A percentile compares a stretch with the other conserved stretches of the same genome.
Evolutionary conservation across 768 basidiomycete genomes (phyloP).

Genomic region (Rhodotorula graminis): DNA sequence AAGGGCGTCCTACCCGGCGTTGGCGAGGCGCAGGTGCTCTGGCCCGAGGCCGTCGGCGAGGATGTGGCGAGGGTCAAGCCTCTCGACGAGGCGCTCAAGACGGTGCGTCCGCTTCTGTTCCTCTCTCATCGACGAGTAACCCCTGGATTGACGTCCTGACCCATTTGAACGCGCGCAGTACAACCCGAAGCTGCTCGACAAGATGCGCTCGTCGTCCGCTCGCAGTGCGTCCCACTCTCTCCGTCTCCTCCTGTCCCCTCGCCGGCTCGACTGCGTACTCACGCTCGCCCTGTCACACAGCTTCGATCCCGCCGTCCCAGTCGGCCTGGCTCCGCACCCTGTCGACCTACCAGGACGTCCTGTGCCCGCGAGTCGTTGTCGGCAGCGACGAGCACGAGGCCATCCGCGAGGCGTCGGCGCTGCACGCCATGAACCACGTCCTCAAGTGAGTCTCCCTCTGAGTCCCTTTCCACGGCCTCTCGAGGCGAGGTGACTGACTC

Average conservation of each 20-base stretch:
- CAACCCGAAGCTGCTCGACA: slow-evolving; percentile 34
- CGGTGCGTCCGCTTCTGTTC: neutral
- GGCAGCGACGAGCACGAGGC: slow-evolving; percentile 56
- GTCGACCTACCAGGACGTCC: slow-evolving; percentile 66
- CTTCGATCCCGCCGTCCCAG: neutral
- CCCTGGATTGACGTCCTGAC: neutral
- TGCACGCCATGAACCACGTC: slow-evolving; percentile 84
- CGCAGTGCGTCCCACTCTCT: neutral
- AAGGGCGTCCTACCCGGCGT: slow-evolving; percentile 1
- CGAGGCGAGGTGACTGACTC: neutral
- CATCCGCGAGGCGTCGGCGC: slow-evolving; percentile 63
- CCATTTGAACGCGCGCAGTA: slow-evolving; percentile 12
- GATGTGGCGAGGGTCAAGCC: neutral
- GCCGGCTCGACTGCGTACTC: neutral
- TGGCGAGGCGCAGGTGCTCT: neutral
- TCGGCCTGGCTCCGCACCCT: slow-evolving; percentile 24
- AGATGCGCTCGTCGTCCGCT: slow-evolving; percentile 18
- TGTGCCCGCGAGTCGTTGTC: slow-evolving; percentile 62
- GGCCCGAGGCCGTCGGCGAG: slow-evolving; percentile 4
- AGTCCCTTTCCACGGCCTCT: neutral
- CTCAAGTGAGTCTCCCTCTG: slow-evolving; percentile 59
- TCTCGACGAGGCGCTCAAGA: neutral
- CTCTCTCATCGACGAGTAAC: neutral
- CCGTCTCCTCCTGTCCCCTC: neutral
- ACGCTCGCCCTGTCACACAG: neutral